Base-by-base conservation (phyloP, 2,329 filamentous ascomycete species). In the Escovopsis sp. region DNA sequence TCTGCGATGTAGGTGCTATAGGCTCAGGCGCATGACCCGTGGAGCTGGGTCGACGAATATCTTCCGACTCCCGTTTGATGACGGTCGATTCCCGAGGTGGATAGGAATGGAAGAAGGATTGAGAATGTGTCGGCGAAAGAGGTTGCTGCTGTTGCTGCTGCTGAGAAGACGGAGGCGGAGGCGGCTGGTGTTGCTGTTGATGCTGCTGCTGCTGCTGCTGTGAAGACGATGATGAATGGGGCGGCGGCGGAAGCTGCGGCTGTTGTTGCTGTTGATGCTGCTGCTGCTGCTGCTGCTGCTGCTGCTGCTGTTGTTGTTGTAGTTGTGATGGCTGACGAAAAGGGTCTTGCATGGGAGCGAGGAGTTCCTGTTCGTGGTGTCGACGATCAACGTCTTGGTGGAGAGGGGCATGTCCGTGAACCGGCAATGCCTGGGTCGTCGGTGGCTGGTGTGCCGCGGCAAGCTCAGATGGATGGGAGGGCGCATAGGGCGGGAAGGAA, bases 51-150 rank as follows among this genome's bases (percentile, higher is more conserved):
- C 71, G 63, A 47, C 70, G 67, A 48, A 67, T 57, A 45, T 74
- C 69, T 45, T 73, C 70, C 46, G 67, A 62, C 47, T 78, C 75
- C 49, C 72, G 64, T 60, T 78, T 78, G 58, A 77, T 67, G 51
- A 67, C 59, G 23, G 23, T 5, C 39, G 69, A 62, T 26, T 77
- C 73, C 54, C 70, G 61, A 10, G 63, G 56, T 46, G 63, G 53
- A 52, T 69, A 74, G 11, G 63, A 53, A 38, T 64, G 57, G 53
- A 67, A 69, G 23, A 59, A 53, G 39, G 61, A 58, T 51, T 68
- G 67, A 47, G 64, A 64, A 48, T 66, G 65, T 40, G 66, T 66
- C 44, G 63, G 64, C n/a, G 44, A 44, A 15, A 45, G 47, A 32
- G 43, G 47, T 36, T 38, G 47, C 11, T 44, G 48, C 4, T 48